Base-by-base conservation (phyloP, 441 rosid genomes). In the Daphne laureola region DNA sequence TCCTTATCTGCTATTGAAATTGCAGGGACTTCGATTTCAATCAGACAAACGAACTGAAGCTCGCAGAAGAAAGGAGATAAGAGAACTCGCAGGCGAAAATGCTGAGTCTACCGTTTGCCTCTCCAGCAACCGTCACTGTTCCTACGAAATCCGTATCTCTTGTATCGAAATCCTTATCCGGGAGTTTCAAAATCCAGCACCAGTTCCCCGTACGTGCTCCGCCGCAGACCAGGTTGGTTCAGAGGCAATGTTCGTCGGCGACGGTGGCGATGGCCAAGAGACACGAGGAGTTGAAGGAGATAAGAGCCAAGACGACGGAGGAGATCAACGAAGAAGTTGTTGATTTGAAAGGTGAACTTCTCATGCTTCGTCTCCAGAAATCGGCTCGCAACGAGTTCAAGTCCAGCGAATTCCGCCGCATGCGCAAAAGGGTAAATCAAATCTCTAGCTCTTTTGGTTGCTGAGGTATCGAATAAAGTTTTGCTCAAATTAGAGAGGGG, bases 271-370 rank as follows among this genome's bases (percentile, higher is more conserved):
- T 92, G 98, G 87, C 95, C 5, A 88, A 88, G 77, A 77, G 79
- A 67, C 86, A 74, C 12, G 90, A 84, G 63, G 90, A 88, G 55
- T 0, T 92, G 78, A 84, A 82, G 67, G 91, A 80, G 48, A 92
- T 92, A 18, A 78, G 91, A 60, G 66, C 71, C 49, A 77, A 76
- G 67, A 77, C 82, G 43, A 79, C 86, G 14, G 90, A 86, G 42
- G 75, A 88, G 59, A 83, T 92, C 57, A 81, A 86, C 58, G 91
- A 92, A 51, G 87, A 92, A 69, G 91, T 92, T 4, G 65, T 88
- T 18, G 95, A 92, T 31, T 76, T 92, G 55, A 92, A 92, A 62
- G 96, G 95, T 14, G 98, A 92, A 70, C 88, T 88, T 51, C 78
- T 92, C 62, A 84, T 92, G 86, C 98, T 92, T 50, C 77, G 96